Base-by-base conservation (phyloP, 768 basidiomycete genomes). In the Mycena rebaudengoi region DNA sequence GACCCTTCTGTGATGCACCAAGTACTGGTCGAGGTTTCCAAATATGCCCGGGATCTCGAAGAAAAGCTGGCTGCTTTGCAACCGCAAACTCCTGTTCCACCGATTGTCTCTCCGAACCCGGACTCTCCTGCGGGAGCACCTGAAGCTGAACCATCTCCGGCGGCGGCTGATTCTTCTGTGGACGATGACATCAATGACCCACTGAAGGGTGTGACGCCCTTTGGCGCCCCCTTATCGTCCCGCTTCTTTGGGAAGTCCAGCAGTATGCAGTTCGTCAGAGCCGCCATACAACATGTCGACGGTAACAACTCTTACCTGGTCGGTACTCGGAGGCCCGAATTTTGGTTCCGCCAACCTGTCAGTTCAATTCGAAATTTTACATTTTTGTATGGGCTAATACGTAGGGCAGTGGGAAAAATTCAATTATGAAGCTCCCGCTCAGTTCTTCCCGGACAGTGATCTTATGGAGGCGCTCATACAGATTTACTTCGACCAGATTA, bases 401-500 rank as follows among this genome's bases (percentile, higher is more conserved):
- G 57, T 29, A 2, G 28, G 18, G 32, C 48, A 82, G 83, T 81
- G 81, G 79, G 80, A 82, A 60, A 60, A 26, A 18, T 55, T 72
- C 7, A 71, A n/a, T 69, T 21, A 67, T 74, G 20, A 69, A 71
- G 4, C 45, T 65, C 7, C 64, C 59, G 11, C 56, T 83, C 83
- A 14, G 64, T 70, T 4, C 48, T 78, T 95, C 14, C 76, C 86
- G 18, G 68, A 72, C 14, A 62, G 66, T 0, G 79, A 95, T 29
- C 76, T 91, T 51, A 32, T 59, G 18, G 21, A 41, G 16, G 23
- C 7, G 23, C 49, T 61, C n/a, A 51, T 64, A 33, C 76, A 83
- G 29, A 74, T 86, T 13, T 93, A 87, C 72, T 95, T 94, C 67
- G 70, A 72, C 0, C 69, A 82, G 32, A 57, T 83, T 52, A 89